Conservation (phyloP, 2,329 filamentous ascomycete genomes). For the Ophiognomonia clavigignenti-juglandacearum region DNA sequence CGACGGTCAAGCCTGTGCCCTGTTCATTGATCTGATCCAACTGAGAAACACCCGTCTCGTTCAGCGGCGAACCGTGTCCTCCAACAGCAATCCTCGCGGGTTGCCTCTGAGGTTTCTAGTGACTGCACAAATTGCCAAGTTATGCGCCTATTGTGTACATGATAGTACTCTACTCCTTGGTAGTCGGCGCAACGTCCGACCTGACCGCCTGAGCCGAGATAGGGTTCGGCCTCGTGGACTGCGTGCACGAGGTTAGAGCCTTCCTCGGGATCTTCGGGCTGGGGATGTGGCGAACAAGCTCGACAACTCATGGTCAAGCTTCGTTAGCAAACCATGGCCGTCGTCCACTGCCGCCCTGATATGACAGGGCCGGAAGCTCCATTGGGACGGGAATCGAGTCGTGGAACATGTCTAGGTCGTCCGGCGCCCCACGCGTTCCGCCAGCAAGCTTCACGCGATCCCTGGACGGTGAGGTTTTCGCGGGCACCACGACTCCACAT, state of each 20-base stretch:
- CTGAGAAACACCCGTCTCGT: no score
- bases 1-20: background rate
- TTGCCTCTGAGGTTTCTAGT: no score
- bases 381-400: conserved; percentile 60
- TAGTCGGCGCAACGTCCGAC: no score
- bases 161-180: no score
- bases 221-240: no score
- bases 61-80: background rate
- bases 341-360: conserved; percentile 30
- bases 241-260: no score
- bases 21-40: background rate
- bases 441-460: background rate
- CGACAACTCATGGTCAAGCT: background rate
- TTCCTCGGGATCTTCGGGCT: background rate
- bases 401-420: conserved; percentile 44
- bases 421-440: background rate
- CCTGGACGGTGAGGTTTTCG: conserved; percentile 17
- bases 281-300: background rate
- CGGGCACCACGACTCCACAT: conserved; percentile 76
- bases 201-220: no score
- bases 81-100: background rate
- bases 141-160: no score
- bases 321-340: conserved; percentile 4
- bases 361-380: conserved; percentile 49
- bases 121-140: no score